phyloP scores from a whole-genome alignment of 1,139 yeast genomes.

The Ashbya aceris region DNA sequence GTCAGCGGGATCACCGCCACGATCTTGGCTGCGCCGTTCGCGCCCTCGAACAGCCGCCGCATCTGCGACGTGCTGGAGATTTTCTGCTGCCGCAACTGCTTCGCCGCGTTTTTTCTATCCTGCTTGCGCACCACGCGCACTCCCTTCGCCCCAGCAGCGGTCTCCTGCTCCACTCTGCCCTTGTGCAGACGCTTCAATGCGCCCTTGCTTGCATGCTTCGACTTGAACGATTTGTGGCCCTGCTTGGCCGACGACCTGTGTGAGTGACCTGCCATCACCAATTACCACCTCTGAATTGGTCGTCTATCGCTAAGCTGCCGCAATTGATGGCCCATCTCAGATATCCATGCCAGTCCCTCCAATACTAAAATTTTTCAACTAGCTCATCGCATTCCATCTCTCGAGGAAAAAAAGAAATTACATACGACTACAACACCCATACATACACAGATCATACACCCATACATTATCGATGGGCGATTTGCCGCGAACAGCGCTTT shows the following conservation, averaged over 20 bases:
- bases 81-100: slow-evolving; percentile 69
- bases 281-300: background rate
- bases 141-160: slow-evolving; percentile 33
- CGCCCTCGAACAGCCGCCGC: slow-evolving; percentile 71
- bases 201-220: slow-evolving; percentile 87
- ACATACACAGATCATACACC: too few species aligned
- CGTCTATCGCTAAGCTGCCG: background rate
- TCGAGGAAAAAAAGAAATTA: background rate
- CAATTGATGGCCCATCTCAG: background rate
- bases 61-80: slow-evolving; percentile 40
- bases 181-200: slow-evolving; percentile 68
- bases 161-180: slow-evolving; percentile 77
- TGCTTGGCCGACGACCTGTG: slow-evolving; percentile 79
- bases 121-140: slow-evolving; percentile 45
- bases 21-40: slow-evolving; percentile 72
- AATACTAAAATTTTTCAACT: background rate
- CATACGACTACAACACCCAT: too few species aligned
- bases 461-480: too few species aligned
- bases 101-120: slow-evolving; percentile 72
- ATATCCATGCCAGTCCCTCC: background rate
- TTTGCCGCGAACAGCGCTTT: too few species aligned
- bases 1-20: slow-evolving; percentile 76
- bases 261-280: slow-evolving; percentile 59
- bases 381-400: background rate
- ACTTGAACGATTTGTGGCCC: slow-evolving; percentile 82